Conservation (phyloP, 805 yeast species). For the Candida andamanensis region DNA sequence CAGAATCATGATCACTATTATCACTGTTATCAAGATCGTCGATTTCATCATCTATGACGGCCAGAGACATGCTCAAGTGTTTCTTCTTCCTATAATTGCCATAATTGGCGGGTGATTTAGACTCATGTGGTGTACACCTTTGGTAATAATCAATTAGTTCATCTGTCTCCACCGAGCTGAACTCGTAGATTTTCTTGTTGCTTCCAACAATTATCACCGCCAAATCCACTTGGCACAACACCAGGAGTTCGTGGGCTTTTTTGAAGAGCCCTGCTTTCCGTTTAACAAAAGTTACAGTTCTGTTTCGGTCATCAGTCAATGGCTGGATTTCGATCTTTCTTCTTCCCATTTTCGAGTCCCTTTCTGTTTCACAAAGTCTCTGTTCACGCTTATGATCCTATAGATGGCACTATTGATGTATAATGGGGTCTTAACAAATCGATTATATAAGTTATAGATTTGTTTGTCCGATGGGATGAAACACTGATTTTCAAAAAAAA, state of each 20-base stretch:
- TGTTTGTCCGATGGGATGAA: no score
- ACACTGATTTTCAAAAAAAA: no score
- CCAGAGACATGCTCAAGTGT: constrained; percentile 13
- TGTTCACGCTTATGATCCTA: no score
- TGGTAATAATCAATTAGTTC: constrained; percentile 21
- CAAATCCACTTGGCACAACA: constrained; percentile 86
- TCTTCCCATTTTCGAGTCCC: constrained; percentile 68
- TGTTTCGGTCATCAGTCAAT: constrained; percentile 80
- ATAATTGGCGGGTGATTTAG: constrained; percentile 60
- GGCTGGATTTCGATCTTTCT: constrained; percentile 94
- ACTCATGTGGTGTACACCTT: constrained; percentile 43
- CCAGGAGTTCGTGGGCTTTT: constrained; percentile 81
- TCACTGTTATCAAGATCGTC: constrained; percentile 22
- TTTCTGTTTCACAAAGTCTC: background rate
- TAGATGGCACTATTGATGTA: no score
- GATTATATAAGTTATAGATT: no score
- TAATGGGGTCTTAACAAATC: no score
- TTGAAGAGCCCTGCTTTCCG: constrained; percentile 92
- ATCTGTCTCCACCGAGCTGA: constrained; percentile 61
- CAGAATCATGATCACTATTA: constrained; percentile 32
- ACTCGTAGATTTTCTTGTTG: constrained; percentile 81
- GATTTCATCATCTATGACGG: constrained; percentile 12
- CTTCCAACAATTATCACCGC: constrained; percentile 85
- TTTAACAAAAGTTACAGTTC: constrained; percentile 83
- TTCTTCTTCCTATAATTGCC: constrained; percentile 50